Evolutionary conservation across 805 yeast species (phyloP).

Genomic region (Monosporozyma unispora): DNA sequence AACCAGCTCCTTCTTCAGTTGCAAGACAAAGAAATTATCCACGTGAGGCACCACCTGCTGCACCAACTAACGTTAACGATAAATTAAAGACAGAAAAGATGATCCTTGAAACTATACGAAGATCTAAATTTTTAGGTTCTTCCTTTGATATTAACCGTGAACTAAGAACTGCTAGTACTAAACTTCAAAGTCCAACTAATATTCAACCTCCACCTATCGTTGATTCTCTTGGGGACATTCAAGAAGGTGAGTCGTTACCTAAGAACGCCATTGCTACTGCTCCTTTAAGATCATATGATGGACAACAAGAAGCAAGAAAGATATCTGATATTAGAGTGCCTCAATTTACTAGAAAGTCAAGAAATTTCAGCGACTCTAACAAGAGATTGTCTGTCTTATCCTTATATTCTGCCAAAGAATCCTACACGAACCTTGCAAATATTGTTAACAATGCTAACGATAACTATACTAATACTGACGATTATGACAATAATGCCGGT

Average conservation of each 20-base stretch:
- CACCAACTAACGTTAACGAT: slow-evolving; percentile 10
- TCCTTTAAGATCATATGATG: slow-evolving; percentile 11
- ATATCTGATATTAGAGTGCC: slow-evolving; percentile 62
- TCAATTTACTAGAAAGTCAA: slow-evolving; percentile 59
- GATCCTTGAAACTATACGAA: slow-evolving; percentile 36
- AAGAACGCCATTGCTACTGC: slow-evolving; percentile 22
- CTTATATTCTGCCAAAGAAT: slow-evolving; percentile 57
- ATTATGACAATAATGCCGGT: slow-evolving; percentile 15
- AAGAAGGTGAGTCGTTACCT: slow-evolving; percentile 15
- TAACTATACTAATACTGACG: slow-evolving; percentile 6
- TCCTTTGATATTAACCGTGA: slow-evolving; percentile 31
- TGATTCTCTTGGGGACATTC: neutral
- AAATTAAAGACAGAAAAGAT: slow-evolving; percentile 23
- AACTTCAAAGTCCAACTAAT: neutral
- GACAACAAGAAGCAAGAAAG: slow-evolving; percentile 35
- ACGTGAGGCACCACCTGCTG: neutral
- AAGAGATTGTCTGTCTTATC: slow-evolving; percentile 67
- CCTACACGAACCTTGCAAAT: slow-evolving; percentile 49
- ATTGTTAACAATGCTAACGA: slow-evolving; percentile 27
- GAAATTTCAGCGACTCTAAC: slow-evolving; percentile 50
- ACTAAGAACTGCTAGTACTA: slow-evolving; percentile 15
- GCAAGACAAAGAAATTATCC: neutral
- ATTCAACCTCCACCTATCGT: neutral
- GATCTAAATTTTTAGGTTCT: slow-evolving; percentile 38
- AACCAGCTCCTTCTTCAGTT: neutral